phyloP scores from a whole-genome alignment of 352 stramenopile species.

The Phytopythium sindhum region DNA sequence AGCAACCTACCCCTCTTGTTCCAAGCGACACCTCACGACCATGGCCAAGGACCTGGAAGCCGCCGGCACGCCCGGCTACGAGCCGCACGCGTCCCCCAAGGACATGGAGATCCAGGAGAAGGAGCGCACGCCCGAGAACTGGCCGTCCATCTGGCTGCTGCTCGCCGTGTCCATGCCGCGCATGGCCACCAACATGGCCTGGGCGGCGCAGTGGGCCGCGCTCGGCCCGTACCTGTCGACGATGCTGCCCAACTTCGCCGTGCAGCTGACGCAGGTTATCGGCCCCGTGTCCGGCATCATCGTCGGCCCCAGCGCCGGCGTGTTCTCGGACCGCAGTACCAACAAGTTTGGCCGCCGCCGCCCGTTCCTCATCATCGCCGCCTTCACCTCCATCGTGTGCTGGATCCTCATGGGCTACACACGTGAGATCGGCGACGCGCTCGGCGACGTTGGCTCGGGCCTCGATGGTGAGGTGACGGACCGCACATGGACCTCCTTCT shows the following conservation, averaged over 20 bases:
- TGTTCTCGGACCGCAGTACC: slow-evolving; percentile 48
- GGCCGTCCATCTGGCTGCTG: slow-evolving; percentile 39
- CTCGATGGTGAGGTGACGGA: slow-evolving; percentile 18
- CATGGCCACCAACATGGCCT: slow-evolving; percentile 63
- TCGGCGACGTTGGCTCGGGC: slow-evolving; percentile 38
- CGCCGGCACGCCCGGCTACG: slow-evolving; percentile 17
- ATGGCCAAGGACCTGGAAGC: slow-evolving; percentile 10
- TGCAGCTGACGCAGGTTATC: slow-evolving; percentile 46
- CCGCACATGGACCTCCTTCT: slow-evolving; percentile 39
- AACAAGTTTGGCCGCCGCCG: slow-evolving; percentile 33
- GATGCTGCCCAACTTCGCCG: slow-evolving; percentile 42
- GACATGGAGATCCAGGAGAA: slow-evolving; percentile 8
- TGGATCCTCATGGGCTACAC: slow-evolving; percentile 69
- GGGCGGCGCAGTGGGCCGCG: slow-evolving; percentile 54
- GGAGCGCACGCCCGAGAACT: slow-evolving; percentile 13
- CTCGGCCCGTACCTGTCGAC: slow-evolving; percentile 52
- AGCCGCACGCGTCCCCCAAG: slow-evolving; percentile 24
- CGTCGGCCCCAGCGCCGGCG: slow-evolving; percentile 43
- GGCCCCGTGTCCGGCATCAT: slow-evolving; percentile 50
- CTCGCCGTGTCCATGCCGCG: slow-evolving; percentile 50
- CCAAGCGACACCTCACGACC: background rate
- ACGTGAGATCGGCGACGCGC: slow-evolving; percentile 42
- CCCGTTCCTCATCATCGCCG: slow-evolving; percentile 38
- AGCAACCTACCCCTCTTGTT: background rate
- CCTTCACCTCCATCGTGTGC: slow-evolving; percentile 37